These are phyloP conservation scores for Atractiella rhizophila DNA, from an alignment of 768 basidiomycete genomes.

Conservation along the genomic window DNA sequence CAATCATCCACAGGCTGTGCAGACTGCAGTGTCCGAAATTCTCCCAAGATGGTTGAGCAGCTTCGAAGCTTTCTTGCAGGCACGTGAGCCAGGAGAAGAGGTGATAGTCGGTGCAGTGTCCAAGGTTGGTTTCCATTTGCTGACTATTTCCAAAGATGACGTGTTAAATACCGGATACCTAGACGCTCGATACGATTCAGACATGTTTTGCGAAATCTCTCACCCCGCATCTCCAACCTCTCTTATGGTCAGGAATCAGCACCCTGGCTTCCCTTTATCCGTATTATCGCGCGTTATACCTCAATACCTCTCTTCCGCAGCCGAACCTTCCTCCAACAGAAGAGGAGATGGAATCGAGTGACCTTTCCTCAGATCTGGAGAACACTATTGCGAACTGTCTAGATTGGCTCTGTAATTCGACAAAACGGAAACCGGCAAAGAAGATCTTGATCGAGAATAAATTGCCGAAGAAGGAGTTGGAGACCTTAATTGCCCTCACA, in stretches of 20 bases:
- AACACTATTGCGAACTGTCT: conserved; percentile 45
- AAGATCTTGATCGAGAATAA: conserved; percentile 20
- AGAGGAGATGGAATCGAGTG: conserved; percentile 45
- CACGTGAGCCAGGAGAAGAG: conserved; percentile 38
- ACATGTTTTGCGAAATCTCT: conserved; percentile 57
- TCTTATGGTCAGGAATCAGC: conserved; percentile 17
- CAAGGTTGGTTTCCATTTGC: too few relatives aligned
- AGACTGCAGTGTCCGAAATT: conserved; percentile 51
- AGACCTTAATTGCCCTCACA: background rate
- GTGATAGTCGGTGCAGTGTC: too few relatives aligned
- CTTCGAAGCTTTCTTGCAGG: conserved; percentile 46
- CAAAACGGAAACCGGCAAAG: background rate
- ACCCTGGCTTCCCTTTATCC: conserved; percentile 37
- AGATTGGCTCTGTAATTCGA: conserved; percentile 38
- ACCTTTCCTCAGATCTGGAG: conserved; percentile 34
- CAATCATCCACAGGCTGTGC: conserved; percentile 61
- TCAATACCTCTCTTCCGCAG: conserved; percentile 19
- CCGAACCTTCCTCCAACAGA: conserved; percentile 29
- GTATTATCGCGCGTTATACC: conserved; percentile 21
- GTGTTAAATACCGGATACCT: too few relatives aligned
- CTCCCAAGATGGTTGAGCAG: conserved; percentile 81
- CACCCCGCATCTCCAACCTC: conserved; percentile 24
- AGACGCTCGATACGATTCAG: conserved; percentile 59
- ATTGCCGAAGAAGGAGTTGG: background rate
- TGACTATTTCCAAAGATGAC: too few relatives aligned